These are phyloP conservation scores for Aspergillus awamori DNA, from an alignment of 2,329 filamentous ascomycete genomes.

Conservation along the genomic window DNA sequence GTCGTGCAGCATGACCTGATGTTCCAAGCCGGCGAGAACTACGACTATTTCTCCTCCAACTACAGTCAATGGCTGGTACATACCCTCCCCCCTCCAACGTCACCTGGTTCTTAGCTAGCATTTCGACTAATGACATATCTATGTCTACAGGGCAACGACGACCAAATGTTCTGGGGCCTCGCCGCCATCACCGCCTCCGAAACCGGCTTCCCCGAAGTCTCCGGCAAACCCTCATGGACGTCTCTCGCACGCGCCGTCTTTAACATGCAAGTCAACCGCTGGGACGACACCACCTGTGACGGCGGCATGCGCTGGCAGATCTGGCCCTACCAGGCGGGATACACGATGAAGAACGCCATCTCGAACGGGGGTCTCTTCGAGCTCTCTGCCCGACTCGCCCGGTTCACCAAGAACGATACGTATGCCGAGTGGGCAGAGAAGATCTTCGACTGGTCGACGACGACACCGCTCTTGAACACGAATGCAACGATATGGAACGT, in stretches of 20 bases:
- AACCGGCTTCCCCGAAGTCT: conserved; percentile 70
- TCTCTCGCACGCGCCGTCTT: conserved; percentile 74
- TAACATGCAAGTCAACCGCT: conserved; percentile 70
- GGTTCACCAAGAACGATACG: conserved; percentile 76
- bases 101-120: not conserved
- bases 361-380: conserved; percentile 59
- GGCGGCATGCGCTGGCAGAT: conserved; percentile 87
- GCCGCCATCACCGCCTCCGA: conserved; percentile 75
- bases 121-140: not conserved
- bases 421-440: conserved; percentile 74
- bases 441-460: conserved; percentile 58
- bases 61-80: conserved; percentile 37
- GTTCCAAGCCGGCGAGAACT: conserved; percentile 69
- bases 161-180: conserved; percentile 77
- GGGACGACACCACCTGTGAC: conserved; percentile 65
- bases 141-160: conserved; percentile 47
- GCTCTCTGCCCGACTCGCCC: conserved; percentile 65
- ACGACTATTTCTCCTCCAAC: conserved; percentile 72
- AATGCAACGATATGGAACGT: conserved; percentile 42
- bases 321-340: conserved; percentile 71
- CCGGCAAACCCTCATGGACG: conserved; percentile 70
- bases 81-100: not conserved
- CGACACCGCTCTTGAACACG: conserved; percentile 52
- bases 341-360: conserved; percentile 58
- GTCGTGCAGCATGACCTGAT: conserved; percentile 67